These are phyloP conservation scores for Malassezia obtusa DNA, from an alignment of 1,284 basidiomycete genomes.

Conservation along the genomic window DNA sequence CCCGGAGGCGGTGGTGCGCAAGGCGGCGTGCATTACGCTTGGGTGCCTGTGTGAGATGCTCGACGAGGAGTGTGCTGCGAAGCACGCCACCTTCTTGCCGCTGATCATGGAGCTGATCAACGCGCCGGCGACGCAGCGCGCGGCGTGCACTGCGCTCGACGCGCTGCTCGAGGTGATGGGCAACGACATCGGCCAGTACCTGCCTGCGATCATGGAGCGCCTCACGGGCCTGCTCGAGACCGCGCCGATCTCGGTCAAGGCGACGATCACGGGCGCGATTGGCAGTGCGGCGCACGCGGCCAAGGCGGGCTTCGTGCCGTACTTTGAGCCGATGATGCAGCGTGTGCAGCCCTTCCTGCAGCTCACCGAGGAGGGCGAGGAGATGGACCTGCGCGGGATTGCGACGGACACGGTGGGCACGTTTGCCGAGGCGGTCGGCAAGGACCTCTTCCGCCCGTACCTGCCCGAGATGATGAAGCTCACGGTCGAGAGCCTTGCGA, in stretches of 20 bases:
- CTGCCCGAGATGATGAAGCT: conserved; percentile 92
- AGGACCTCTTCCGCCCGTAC: conserved; percentile 87
- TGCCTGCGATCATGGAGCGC: conserved; percentile 89
- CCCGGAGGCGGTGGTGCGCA: conserved; percentile 72
- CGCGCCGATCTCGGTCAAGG: conserved; percentile 76
- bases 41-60: conserved; percentile 97
- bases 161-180: conserved; percentile 91
- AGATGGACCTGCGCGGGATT: conserved; percentile 82
- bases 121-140: conserved; percentile 74
- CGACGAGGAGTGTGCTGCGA: conserved; percentile 79
- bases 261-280: conserved; percentile 94
- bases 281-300: conserved; percentile 98
- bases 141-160: conserved; percentile 92
- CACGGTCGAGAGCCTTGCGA: conserved; percentile 78
- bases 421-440: conserved; percentile 91
- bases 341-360: conserved; percentile 76
- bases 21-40: conserved; percentile 86
- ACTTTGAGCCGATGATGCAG: conserved; percentile 87
- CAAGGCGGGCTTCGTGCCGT: conserved; percentile 79
- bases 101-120: conserved; percentile 61
- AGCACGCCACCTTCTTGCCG: conserved; percentile 77
- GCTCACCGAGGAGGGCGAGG: conserved; percentile 67
- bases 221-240: conserved; percentile 78
- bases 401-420: conserved; percentile 97
- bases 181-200: conserved; percentile 78